These are phyloP conservation scores for Neurospora hispaniola DNA, from an alignment of 495 filamentous ascomycete genomes.

Conservation along the genomic window DNA sequence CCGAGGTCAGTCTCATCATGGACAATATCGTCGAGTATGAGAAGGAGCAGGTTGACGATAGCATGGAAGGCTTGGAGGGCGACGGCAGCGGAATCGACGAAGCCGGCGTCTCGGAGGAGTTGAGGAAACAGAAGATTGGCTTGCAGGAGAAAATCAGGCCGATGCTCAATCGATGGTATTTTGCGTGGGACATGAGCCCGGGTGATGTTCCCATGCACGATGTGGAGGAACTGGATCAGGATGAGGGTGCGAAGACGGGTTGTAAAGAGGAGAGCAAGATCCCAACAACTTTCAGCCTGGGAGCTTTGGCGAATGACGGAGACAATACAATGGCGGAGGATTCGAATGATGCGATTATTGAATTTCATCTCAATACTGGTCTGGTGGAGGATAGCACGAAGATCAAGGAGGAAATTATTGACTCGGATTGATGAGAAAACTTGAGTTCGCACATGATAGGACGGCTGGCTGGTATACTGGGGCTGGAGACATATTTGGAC, in stretches of 20 bases:
- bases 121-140: neutral
- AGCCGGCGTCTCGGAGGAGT: neutral
- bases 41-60: neutral
- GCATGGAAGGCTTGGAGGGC: neutral
- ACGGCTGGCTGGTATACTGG: neutral
- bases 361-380: neutral
- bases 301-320: neutral
- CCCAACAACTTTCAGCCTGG: neutral
- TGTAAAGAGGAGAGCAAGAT: neutral
- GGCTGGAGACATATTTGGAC: neutral
- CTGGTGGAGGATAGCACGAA: neutral
- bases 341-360: neutral
- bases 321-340: neutral
- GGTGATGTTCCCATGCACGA: neutral
- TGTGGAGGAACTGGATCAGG: neutral
- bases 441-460: neutral
- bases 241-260: neutral
- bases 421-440: neutral
- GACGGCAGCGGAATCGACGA: neutral
- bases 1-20: neutral
- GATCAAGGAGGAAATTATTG: neutral
- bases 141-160: neutral
- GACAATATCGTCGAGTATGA: conserved; percentile 5
- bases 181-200: neutral
- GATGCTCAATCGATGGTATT: neutral